Evolutionary conservation across 139 green algal species (phyloP), one percentile per base, ranked within the genome.

Genomic region (Nannochloris sp.): DNA sequence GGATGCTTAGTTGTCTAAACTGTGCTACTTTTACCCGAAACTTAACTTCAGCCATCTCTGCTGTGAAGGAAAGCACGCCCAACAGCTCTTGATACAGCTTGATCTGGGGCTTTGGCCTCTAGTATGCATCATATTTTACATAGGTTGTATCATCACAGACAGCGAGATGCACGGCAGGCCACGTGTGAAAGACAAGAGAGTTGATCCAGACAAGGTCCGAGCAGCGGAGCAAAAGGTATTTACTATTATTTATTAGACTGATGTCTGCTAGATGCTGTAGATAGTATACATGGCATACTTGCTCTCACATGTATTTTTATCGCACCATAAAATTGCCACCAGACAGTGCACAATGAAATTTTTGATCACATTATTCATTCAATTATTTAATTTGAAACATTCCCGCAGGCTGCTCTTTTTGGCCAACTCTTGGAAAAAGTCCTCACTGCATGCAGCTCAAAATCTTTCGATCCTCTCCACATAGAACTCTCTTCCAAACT

Each of bases 341-440:
- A n/a, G n/a, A n/a, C n/a, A n/a, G n/a, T n/a, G n/a, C n/a, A n/a
- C n/a, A n/a, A 77, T 83, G 13, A 71, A 81, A 64, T n/a, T n/a
- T 70, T n/a, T 77, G 71, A 2, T 60, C 80, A 15, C 76, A 66
- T 0, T 81, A 84, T 55, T 68, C 85, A 19, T 65, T 85, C 14
- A 72, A 67, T n/a, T 65, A 81, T 4, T 71, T 82, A 34, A 8
- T 6, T n/a, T 53, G n/a, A n/a, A n/a, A n/a, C n/a, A 15, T 12
- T 13, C 0, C 12, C 46, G 56, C 73, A 88, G 75, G 67, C 74
- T 4, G 32, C 59, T 9, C 64, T 87, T 6, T 77, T 75, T 42
- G 68, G 64, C 8, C 38, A 71, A 62, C 73, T 89, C 4, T 37
- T 30, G 1, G 60, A 51, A 1, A 81, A 86, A 67, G 86, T 95